Evolutionary conservation across 1,284 basidiomycete genomes (phyloP).

Genomic region (Melampsora occidentalis): DNA sequence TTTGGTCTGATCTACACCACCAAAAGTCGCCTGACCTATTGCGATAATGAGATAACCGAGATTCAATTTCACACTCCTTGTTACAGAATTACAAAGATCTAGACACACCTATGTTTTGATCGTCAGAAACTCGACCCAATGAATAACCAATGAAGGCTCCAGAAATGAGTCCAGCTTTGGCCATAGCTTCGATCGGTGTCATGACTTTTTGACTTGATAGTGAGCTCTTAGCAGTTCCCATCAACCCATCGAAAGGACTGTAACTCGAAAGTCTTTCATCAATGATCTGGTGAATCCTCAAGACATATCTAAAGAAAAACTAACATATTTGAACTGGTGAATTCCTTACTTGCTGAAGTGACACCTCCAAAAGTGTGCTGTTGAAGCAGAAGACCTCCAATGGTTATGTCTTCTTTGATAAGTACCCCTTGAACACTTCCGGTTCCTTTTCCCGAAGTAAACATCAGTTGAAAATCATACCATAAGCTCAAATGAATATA

Average conservation of each 20-base stretch:
- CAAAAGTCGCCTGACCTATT: slow-evolving; percentile 63
- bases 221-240: slow-evolving; percentile 73
- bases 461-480: not conserved
- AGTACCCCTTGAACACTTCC: slow-evolving; percentile 68
- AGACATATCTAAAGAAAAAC: slow-evolving; percentile 13
- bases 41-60: too few relatives aligned
- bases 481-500: not conserved
- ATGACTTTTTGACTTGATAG: slow-evolving; percentile 66
- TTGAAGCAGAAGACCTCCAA: slow-evolving; percentile 66
- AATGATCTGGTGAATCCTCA: too few relatives aligned
- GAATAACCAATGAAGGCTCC: slow-evolving; percentile 75
- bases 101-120: slow-evolving; percentile 29
- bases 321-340: slow-evolving; percentile 55
- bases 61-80: too few relatives aligned
- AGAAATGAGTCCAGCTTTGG: slow-evolving; percentile 62
- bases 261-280: slow-evolving; percentile 30
- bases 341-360: slow-evolving; percentile 64
- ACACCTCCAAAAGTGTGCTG: slow-evolving; percentile 73
- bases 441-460: slow-evolving; percentile 50
- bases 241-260: slow-evolving; percentile 72
- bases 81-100: too few relatives aligned
- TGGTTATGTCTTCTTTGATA: slow-evolving; percentile 65
- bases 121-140: slow-evolving; percentile 65
- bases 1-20: slow-evolving; percentile 70
- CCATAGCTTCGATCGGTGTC: slow-evolving; percentile 74